phyloP scores from a whole-genome alignment of 371 early-diverging fungal genomes.

The Circinella minor region DNA sequence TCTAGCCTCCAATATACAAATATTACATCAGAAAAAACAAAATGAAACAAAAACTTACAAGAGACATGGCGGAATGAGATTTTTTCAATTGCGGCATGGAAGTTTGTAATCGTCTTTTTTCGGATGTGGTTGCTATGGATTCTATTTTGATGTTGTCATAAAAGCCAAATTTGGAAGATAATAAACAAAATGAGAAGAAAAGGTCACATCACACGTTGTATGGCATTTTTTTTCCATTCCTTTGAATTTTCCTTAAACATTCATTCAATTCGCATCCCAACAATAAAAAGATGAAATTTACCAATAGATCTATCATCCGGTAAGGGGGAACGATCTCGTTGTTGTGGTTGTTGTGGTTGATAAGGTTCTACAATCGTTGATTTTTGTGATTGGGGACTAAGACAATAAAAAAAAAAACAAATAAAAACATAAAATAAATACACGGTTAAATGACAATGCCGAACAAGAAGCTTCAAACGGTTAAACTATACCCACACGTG shows the following conservation, averaged over 20 bases:
- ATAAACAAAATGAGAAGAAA: not conserved
- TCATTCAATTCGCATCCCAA: not conserved
- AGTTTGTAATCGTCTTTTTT: slow-evolving; percentile 9
- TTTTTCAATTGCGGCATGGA: slow-evolving; percentile 21
- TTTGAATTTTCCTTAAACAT: not conserved
- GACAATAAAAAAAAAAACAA: not conserved
- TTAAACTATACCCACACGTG: slow-evolving; percentile 38
- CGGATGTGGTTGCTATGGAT: slow-evolving; percentile 18
- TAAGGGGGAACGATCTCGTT: slow-evolving; percentile 10
- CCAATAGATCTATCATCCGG: slow-evolving; percentile 18
- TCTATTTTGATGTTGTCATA: not conserved
- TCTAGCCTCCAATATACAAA: too few species aligned
- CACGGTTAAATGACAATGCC: slow-evolving; percentile 21
- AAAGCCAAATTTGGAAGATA: not conserved
- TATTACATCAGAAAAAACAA: too few species aligned
- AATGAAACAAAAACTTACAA: slow-evolving; percentile 25
- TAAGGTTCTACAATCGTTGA: slow-evolving; percentile 36
- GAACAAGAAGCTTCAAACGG: not conserved
- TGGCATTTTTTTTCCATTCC: too few species aligned
- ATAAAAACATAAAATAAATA: slow-evolving; percentile 15
- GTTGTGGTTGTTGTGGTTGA: slow-evolving; percentile 17
- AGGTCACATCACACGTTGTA: not conserved
- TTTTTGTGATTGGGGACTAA: slow-evolving; percentile 33
- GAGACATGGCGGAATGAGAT: slow-evolving; percentile 34
- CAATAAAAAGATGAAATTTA: not conserved